phyloP scores from a whole-genome alignment of 2,329 filamentous ascomycete species.

The Neofusicoccum laricinum region DNA sequence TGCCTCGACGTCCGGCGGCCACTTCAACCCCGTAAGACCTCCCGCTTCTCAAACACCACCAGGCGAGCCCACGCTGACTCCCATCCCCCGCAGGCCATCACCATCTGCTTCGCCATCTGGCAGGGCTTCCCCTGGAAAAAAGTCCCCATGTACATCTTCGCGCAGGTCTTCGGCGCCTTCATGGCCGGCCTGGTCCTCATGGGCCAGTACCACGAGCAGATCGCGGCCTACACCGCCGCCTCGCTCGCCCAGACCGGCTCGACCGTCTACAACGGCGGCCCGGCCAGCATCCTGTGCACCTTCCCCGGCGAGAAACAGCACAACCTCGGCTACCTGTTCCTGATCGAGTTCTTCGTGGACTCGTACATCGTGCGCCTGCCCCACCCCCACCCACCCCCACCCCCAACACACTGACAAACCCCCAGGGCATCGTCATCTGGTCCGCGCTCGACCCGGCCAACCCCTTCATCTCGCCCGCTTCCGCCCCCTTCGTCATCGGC shows the following conservation, averaged over 20 bases:
- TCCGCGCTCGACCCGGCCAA: constrained; percentile 57
- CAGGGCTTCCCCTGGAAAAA: constrained; percentile 60
- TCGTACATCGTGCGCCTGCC: constrained; percentile 48
- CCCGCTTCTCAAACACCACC: constrained; percentile 30
- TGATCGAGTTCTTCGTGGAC: constrained; percentile 60
- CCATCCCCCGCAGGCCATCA: constrained; percentile 26
- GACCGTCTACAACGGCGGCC: constrained; percentile 47
- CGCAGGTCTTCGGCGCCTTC: constrained; percentile 57
- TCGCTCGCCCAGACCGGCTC: constrained; percentile 38
- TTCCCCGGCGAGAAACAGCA: constrained; percentile 52
- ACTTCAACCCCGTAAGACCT: constrained; percentile 48
- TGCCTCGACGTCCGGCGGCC: constrained; percentile 53
- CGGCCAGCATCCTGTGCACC: constrained; percentile 55
- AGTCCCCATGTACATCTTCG: constrained; percentile 56
- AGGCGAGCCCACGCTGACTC: constrained; percentile 25
- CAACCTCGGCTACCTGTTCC: constrained; percentile 56
- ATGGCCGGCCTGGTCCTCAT: constrained; percentile 55
- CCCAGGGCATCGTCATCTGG: constrained; percentile 55
- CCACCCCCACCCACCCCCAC: not conserved
- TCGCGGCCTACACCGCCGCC: constrained; percentile 40
- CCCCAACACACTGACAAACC: not conserved
- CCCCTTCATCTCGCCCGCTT: constrained; percentile 51
- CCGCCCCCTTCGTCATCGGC: constrained; percentile 55
- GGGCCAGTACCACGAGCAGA: constrained; percentile 56
- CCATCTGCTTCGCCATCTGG: constrained; percentile 46